These are phyloP conservation scores for Aspergillus heteromorphus DNA, from an alignment of 495 filamentous ascomycete genomes.

Conservation along the genomic window DNA sequence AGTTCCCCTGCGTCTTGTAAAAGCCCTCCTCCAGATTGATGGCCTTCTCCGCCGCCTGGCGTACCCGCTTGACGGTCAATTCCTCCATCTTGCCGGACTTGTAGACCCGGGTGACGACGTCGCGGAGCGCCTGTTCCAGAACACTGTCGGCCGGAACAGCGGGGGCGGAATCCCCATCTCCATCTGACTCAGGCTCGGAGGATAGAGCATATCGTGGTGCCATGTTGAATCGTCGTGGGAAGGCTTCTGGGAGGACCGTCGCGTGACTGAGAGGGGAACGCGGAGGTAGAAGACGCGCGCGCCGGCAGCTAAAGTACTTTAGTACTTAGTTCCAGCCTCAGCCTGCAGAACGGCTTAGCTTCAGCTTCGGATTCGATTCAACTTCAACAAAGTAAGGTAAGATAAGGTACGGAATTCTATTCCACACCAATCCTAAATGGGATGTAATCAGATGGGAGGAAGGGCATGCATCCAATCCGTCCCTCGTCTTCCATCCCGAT, in stretches of 20 bases:
- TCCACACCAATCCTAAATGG: too few relatives aligned
- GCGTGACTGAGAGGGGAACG: not conserved
- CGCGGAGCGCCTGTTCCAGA: conserved; percentile 52
- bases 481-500: not conserved
- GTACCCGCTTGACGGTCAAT: conserved; percentile 73
- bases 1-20: conserved; percentile 56
- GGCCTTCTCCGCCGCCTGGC: conserved; percentile 59
- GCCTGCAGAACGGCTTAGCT: too few relatives aligned
- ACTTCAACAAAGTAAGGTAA: too few relatives aligned
- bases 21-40: conserved; percentile 63
- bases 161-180: conserved; percentile 26
- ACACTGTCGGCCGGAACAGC: conserved; percentile 26
- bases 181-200: conserved; percentile 31
- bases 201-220: conserved; percentile 29
- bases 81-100: conserved; percentile 51
- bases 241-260: too few relatives aligned
- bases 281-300: too few relatives aligned
- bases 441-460: too few relatives aligned
- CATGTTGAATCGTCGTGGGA: conserved; percentile 22
- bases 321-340: too few relatives aligned
- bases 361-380: too few relatives aligned
- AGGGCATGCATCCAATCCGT: too few relatives aligned
- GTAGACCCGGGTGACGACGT: conserved; percentile 54
- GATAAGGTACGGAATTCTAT: too few relatives aligned
- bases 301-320: too few relatives aligned